Evolutionary conservation across 2,329 filamentous ascomycete genomes (phyloP).

Genomic region (Chaetomiaceae sp.): DNA sequence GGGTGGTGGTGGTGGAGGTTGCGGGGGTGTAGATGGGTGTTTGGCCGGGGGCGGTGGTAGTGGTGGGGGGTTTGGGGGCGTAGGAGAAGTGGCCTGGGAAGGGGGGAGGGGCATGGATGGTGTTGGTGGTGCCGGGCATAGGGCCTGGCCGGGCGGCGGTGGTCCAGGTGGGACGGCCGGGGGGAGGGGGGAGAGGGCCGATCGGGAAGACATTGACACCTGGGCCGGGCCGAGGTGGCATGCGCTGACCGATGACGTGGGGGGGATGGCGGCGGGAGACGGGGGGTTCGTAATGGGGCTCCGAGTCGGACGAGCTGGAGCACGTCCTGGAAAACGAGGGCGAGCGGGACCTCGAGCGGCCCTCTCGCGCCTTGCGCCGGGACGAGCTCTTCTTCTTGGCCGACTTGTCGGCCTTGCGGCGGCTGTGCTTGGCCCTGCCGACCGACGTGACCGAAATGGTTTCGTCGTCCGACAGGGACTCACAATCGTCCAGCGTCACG

Average conservation of each 20-base stretch:
- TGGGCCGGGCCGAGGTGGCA: slow-evolving; percentile 5
- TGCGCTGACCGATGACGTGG: slow-evolving; percentile 27
- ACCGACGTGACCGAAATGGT: slow-evolving; percentile 19
- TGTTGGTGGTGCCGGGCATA: too few species aligned
- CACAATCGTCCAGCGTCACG: slow-evolving; percentile 18
- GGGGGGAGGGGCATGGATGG: too few species aligned
- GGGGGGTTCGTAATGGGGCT: neutral
- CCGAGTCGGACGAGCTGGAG: slow-evolving; percentile 6
- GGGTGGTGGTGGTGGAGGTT: too few species aligned
- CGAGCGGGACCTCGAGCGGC: slow-evolving; percentile 19
- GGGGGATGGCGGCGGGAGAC: slow-evolving; percentile 22
- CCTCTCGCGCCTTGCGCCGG: slow-evolving; percentile 9
- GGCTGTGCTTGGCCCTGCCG: slow-evolving; percentile 1
- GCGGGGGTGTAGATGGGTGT: too few species aligned
- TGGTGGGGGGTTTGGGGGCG: too few species aligned
- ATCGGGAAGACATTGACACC: neutral
- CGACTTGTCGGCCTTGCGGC: slow-evolving; percentile 8
- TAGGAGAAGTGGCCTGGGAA: too few species aligned
- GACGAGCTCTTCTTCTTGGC: slow-evolving; percentile 8
- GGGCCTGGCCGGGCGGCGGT: neutral
- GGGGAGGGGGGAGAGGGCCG: slow-evolving; percentile 1
- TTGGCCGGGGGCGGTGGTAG: too few species aligned
- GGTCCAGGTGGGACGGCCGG: neutral
- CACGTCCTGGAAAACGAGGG: slow-evolving; percentile 9
- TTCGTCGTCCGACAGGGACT: slow-evolving; percentile 22